These are phyloP conservation scores for Diaporthe destruens DNA, from an alignment of 2,329 filamentous ascomycete species.

Conservation along the genomic window DNA sequence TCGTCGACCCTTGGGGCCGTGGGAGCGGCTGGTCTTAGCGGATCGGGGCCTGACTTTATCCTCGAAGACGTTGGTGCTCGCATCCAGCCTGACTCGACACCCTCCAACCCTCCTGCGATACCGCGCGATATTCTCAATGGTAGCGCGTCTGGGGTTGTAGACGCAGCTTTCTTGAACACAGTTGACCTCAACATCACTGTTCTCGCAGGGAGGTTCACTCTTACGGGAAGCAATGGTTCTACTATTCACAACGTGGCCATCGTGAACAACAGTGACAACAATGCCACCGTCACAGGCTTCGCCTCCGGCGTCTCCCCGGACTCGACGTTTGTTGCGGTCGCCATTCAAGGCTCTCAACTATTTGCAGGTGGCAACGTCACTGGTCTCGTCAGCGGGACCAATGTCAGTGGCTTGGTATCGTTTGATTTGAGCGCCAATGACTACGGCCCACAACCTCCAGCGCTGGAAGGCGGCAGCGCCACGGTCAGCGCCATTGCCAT, in stretches of 20 bases:
- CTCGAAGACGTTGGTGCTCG: slow-evolving; percentile 25
- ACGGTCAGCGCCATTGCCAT: slow-evolving; percentile 82
- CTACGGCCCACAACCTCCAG: slow-evolving; percentile 80
- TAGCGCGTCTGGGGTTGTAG: slow-evolving; percentile 75
- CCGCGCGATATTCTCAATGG: slow-evolving; percentile 61
- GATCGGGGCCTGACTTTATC: slow-evolving; percentile 47
- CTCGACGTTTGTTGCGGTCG: slow-evolving; percentile 82
- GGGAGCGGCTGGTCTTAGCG: slow-evolving; percentile 76
- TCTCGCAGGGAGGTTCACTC: slow-evolving; percentile 87
- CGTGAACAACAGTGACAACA: slow-evolving; percentile 79
- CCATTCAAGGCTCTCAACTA: slow-evolving; percentile 74
- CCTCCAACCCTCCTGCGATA: slow-evolving; percentile 50
- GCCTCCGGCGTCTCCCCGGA: slow-evolving; percentile 73
- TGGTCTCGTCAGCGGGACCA: slow-evolving; percentile 73
- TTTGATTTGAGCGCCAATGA: slow-evolving; percentile 79
- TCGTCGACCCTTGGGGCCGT: slow-evolving; percentile 80
- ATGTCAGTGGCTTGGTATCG: slow-evolving; percentile 79
- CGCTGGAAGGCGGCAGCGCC: slow-evolving; percentile 76
- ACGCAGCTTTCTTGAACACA: slow-evolving; percentile 81
- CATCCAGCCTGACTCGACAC: slow-evolving; percentile 56
- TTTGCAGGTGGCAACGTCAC: slow-evolving; percentile 87
- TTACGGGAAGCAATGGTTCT: slow-evolving; percentile 75
- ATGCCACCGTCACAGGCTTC: slow-evolving; percentile 75
- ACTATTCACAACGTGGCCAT: slow-evolving; percentile 84
- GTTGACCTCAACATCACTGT: slow-evolving; percentile 84